These are phyloP conservation scores for Geosiphon pyriformis DNA, from an alignment of 192 early-diverging fungal species.

Conservation along the genomic window DNA sequence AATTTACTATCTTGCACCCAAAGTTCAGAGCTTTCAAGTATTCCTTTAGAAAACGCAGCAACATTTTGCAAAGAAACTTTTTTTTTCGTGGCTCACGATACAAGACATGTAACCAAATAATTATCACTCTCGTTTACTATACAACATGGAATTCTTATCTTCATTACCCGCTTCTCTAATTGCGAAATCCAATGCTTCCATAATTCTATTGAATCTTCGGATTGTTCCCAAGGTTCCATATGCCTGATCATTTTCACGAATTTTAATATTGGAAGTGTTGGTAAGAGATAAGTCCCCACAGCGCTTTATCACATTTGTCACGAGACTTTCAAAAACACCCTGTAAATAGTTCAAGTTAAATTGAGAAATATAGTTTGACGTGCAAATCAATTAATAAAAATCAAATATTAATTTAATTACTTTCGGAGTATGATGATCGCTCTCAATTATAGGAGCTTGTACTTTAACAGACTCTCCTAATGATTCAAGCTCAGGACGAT, in stretches of 20 bases:
- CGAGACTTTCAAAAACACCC: conserved; percentile 19
- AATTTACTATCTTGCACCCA: not conserved
- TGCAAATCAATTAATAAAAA: not conserved
- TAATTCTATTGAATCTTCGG: not conserved
- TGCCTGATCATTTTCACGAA: not conserved
- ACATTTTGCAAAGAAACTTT: not conserved
- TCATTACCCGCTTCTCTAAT: not conserved
- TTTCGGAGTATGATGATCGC: not conserved
- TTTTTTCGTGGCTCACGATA: not conserved
- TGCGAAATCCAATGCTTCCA: not conserved
- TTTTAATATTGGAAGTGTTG: not conserved
- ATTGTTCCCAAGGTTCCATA: not conserved
- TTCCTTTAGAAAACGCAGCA: not conserved
- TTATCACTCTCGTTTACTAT: not conserved
- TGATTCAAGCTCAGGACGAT: conserved; percentile 14
- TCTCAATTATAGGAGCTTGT: not conserved
- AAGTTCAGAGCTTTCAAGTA: not conserved
- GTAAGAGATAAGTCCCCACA: not conserved
- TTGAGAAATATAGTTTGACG: not conserved
- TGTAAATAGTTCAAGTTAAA: too few relatives aligned
- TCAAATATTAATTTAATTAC: not conserved
- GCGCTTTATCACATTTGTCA: not conserved
- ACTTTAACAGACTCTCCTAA: conserved; percentile 16
- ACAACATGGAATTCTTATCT: not conserved
- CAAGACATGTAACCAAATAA: not conserved